A percentile compares a stretch with the other conserved stretches of the same genome.
Evolutionary conservation across 768 basidiomycete genomes (phyloP).

Genomic region (Lentinula sp.): DNA sequence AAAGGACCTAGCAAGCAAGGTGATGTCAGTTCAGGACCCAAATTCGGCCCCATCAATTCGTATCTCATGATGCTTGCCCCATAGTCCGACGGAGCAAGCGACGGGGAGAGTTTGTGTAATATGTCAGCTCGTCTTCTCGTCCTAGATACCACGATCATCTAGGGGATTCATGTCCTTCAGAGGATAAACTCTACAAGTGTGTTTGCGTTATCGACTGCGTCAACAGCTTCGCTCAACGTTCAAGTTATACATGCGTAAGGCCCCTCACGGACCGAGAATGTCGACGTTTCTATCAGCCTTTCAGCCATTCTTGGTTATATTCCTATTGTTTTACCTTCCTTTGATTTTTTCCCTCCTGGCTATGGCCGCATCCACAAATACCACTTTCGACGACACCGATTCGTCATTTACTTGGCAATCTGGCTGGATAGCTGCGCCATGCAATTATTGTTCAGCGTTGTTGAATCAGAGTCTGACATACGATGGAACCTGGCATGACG

Average conservation of each 20-base stretch:
- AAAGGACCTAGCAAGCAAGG: no score
- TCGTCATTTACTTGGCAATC: background rate
- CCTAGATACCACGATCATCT: no score
- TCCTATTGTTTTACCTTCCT: background rate
- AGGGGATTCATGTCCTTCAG: no score
- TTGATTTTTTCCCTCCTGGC: background rate
- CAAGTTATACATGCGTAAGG: background rate
- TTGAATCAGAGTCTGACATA: background rate
- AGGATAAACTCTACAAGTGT: no score
- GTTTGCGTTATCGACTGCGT: no score
- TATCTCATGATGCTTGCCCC: no score
- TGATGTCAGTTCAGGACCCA: no score
- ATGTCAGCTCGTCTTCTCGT: no score
- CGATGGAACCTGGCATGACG: slow-evolving; percentile 1
- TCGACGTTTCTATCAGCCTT: background rate
- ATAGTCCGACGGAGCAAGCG: no score
- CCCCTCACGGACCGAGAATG: background rate
- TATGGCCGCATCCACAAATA: background rate
- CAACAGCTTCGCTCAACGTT: background rate
- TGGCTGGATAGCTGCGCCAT: background rate
- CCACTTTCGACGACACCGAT: background rate
- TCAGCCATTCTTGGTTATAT: background rate
- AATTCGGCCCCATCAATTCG: no score
- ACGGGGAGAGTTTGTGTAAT: no score
- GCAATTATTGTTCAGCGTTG: background rate